Evolutionary conservation across 495 filamentous ascomycete genomes (phyloP), one percentile per base, ranked within the genome.

Genomic region (Penicillium pancosmium): DNA sequence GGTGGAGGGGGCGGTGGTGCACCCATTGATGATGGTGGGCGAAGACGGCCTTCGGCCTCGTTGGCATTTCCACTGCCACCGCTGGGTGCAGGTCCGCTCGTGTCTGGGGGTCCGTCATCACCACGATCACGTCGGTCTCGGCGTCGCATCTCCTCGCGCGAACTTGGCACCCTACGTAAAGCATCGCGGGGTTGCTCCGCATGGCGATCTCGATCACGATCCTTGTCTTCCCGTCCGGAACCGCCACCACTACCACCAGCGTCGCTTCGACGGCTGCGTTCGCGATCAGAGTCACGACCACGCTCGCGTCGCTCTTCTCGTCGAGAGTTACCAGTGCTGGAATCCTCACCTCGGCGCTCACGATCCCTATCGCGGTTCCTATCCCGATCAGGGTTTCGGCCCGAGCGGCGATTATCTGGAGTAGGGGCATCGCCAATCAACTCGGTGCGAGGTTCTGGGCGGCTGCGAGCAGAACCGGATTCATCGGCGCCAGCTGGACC

Each of bases 71-170:
- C 36, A 40, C 36, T 40, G 36, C 41, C 16, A 16, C 41, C 43
- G 34, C 52, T 60, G 4, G 62, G 31, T 10, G 63, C 57, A 27
- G 65, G 52, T 16, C 60, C 66, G 10, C 57, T 41, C 19, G 50
- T 52, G 2, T 63, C 65, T 1, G 67, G 15, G 6, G 67, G 57
- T 16, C 63, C 41, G 16, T 27, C 71, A 40, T 61, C 61, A 1
- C 60, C 61, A 12, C 64, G 66, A 34, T 73, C 75, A 7, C 76
- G 76, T 40, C 78, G 73, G 19, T 80, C 78, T 53, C 78, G 72
- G n/a, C 73, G 71, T 52, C 76, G 63, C 36, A 69, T 63, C 41
- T 78, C 77, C 35, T 80, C 78, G 34, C 78, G 76, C 4, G 70
- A 61, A 25, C 72, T 69, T 8, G 68, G 59, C 1, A 64, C 71